Base-by-base conservation (phyloP, 2,329 filamentous ascomycete genomes). In the Phaeosphaeria sp. region DNA sequence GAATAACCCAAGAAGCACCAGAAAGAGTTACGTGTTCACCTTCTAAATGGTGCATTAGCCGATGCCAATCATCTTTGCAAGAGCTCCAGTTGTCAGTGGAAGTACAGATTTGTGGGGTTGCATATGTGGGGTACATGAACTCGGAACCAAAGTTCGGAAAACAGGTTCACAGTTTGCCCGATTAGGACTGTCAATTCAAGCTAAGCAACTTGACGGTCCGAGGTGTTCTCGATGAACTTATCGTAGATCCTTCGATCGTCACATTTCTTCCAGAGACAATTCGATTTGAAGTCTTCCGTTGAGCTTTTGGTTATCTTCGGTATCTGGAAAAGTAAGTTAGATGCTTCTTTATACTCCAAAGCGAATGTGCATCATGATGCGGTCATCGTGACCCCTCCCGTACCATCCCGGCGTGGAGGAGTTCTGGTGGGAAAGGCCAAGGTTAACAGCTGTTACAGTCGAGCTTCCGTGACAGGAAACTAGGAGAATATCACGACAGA, bases 21-120 rank as follows among this genome's bases (percentile, higher is more conserved):
- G 3, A 36, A 36, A 11, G 11, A 36, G 6, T 36, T 7, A 7
- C 13, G 30, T 13, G 30, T 3, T 11, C 30, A 36, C 13, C 3
- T 36, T 36, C 30, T 17, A 17, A 9, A 30, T 17, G 50, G 59
- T 60, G 58, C 58, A 50, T 25, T 58, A 65, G 58, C 63, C 60
- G 63, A 65, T 55, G 56, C 47, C 46, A 47, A 42, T 44, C 42
- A 21, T 44, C 9, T 44, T 44, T 44, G 18, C n/a, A 44, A 13
- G 30, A 6, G 30, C 30, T 15, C 42, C 3, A 9, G n/a, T 17
- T n/a, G 21, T 25, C 22, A 7, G 17, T 23, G 44, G 44, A 9
- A n/a, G 44, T 9, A 46, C 44, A 25, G 22, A 36, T 54, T 56
- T 49, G 49, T 53, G 56, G 49, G 52, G 56, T 49, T 55, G 46